Evolutionary conservation across 805 yeast species (phyloP).

Genomic region (Yamadazyma nakazawae): DNA sequence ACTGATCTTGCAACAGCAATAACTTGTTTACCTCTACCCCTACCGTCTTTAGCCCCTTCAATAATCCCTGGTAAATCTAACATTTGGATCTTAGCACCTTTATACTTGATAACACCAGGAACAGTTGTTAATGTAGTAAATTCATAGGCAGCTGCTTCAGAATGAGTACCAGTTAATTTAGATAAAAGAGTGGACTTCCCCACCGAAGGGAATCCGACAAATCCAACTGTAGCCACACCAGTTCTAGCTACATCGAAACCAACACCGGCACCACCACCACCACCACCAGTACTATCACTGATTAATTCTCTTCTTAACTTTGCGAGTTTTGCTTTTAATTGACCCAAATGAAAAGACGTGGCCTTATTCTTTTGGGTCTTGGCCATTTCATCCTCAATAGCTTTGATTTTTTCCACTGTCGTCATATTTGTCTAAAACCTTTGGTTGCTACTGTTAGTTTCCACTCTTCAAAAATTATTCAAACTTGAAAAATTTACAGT

Average conservation of each 20-base stretch:
- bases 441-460: not conserved
- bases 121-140: slow-evolving; percentile 97
- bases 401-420: slow-evolving; percentile 62
- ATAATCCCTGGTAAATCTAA: slow-evolving; percentile 86
- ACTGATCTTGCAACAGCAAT: slow-evolving; percentile 99
- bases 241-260: slow-evolving; percentile 99
- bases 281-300: slow-evolving; percentile 49
- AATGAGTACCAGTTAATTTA: slow-evolving; percentile 90
- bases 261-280: slow-evolving; percentile 87
- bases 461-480: not conserved
- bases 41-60: slow-evolving; percentile 89
- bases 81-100: slow-evolving; percentile 98
- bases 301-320: slow-evolving; percentile 89
- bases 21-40: slow-evolving; percentile 93
- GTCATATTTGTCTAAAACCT: slow-evolving; percentile 28
- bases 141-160: slow-evolving; percentile 97
- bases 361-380: slow-evolving; percentile 97
- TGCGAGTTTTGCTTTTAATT: slow-evolving; percentile 93
- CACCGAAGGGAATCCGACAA: slow-evolving; percentile 97
- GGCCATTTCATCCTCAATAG: slow-evolving; percentile 97
- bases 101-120: slow-evolving; percentile 92
- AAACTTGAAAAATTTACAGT: not conserved
- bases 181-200: slow-evolving; percentile 84
- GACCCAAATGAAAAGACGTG: slow-evolving; percentile 96
- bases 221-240: slow-evolving; percentile 96